Base-by-base conservation (phyloP, 2,329 filamentous ascomycete species). In the Beauveria medogensis region DNA sequence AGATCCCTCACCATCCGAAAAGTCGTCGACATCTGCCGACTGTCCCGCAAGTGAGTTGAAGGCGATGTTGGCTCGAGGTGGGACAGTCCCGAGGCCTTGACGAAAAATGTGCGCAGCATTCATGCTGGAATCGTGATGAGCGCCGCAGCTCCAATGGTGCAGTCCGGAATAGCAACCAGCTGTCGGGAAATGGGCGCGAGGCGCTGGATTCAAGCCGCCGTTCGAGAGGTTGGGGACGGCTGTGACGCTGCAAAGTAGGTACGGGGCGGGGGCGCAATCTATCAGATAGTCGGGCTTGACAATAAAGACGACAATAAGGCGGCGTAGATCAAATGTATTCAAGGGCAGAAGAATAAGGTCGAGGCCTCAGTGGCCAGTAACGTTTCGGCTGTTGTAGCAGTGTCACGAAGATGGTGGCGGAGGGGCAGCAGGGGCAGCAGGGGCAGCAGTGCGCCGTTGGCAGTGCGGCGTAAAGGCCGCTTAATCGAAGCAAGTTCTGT, bases 71-170 rank as follows among this genome's bases (percentile, higher is more conserved):
- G 70, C 70, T 54, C 77, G 73, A 51, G 76, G 75, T 64, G 71
- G 74, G 62, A 77, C 74, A 54, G 75, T 71, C 60, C 76, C 77
- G 62, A 84, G 76, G 69, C 81, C 83, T 70, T 83, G 83, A 66
- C 81, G 82, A 68, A 86, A 85, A 68, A 86, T 77, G 69, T 80
- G 78, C 64, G 80, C 77, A 65, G 81, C 77, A 70, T 87, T 82
- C 84, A 88, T 88, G 16, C 26, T 41, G 37, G 2, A 14, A 30
- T 18, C 6, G 26, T 47, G n/a, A 22, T 55, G 44, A 28, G 12
- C 30, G 59, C 43, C 30, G 51, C 30, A 55, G 37, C 16, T 34
- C 44, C 51, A 26, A 26, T 55, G 30, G 44, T 44, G 50, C 50
- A 51, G 37, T 57, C 26, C 50, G 46, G 40, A 20, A 51, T 43